phyloP scores from a whole-genome alignment of 1,284 basidiomycete genomes.

The Testicularia cyperi region DNA sequence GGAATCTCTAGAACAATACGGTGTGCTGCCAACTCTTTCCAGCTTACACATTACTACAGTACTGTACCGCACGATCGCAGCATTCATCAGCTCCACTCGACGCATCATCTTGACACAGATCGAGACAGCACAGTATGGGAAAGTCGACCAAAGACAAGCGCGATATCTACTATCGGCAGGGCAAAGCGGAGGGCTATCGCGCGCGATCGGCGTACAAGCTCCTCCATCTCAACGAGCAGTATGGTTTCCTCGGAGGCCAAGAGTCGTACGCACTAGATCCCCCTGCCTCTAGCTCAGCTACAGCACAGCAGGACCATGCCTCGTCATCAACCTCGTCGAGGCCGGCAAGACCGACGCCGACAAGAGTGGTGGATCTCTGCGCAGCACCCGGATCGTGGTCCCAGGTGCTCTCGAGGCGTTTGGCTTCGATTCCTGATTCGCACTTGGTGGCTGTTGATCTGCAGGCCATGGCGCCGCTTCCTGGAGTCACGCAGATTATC shows the following conservation, averaged over 20 bases:
- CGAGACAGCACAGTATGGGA: too few species aligned
- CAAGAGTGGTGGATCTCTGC: constrained; percentile 66
- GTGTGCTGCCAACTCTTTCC: too few species aligned
- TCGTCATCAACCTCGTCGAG: background rate
- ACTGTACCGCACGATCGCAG: too few species aligned
- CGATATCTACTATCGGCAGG: constrained; percentile 65
- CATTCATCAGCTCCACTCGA: too few species aligned
- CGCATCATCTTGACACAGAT: too few species aligned
- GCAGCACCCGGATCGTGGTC: constrained; percentile 65
- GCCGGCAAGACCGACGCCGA: constrained; percentile 14
- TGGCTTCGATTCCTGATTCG: constrained; percentile 44
- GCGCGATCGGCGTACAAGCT: constrained; percentile 67
- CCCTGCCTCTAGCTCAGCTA: background rate
- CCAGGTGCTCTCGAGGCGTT: constrained; percentile 59
- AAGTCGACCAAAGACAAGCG: constrained; percentile 62
- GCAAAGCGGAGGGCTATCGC: constrained; percentile 63
- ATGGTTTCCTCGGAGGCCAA: constrained; percentile 62
- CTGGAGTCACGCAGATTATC: constrained; percentile 64
- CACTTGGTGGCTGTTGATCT: constrained; percentile 66
- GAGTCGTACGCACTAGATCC: constrained; percentile 20
- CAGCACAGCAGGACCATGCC: background rate
- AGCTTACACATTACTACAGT: too few species aligned
- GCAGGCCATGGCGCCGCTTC: constrained; percentile 67
- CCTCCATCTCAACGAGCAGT: constrained; percentile 64
- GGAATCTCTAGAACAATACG: too few species aligned